A percentile compares a stretch with the other conserved stretches of the same genome.
Conservation (phyloP, 129 eudicot species). For the Heracleum sosnowskyi region DNA sequence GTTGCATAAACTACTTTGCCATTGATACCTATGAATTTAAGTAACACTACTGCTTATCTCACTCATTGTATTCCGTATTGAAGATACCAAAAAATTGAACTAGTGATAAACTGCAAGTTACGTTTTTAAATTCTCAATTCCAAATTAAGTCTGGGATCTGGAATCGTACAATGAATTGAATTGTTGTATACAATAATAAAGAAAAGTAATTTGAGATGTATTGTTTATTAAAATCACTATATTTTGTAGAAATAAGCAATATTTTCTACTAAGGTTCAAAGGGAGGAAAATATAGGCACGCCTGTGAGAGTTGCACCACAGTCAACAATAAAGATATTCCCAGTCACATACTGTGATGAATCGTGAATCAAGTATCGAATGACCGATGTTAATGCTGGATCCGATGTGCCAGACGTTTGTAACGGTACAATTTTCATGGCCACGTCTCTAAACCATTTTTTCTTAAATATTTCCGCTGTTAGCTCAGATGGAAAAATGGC, state of each 20-base stretch:
- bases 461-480: slow-evolving; percentile 32
- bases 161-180: too few relatives aligned
- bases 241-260: neutral
- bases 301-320: slow-evolving; percentile 35
- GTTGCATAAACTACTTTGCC: neutral
- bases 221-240: neutral
- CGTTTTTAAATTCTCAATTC: neutral
- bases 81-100: neutral
- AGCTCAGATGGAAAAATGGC: slow-evolving; percentile 39
- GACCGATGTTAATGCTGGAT: slow-evolving; percentile 39
- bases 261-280: slow-evolving; percentile 6
- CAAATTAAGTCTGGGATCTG: neutral
- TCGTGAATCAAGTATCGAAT: slow-evolving; percentile 42
- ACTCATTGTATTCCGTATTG: neutral
- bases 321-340: slow-evolving; percentile 36
- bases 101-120: neutral
- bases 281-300: slow-evolving; percentile 42
- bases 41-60: neutral
- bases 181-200: neutral
- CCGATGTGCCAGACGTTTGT: slow-evolving; percentile 32
- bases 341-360: slow-evolving; percentile 36
- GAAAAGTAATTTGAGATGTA: neutral
- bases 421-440: slow-evolving; percentile 25
- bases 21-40: neutral
- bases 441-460: slow-evolving; percentile 34